Conservation (phyloP, 208 protist genomes). For the Leishmania turanica region DNA sequence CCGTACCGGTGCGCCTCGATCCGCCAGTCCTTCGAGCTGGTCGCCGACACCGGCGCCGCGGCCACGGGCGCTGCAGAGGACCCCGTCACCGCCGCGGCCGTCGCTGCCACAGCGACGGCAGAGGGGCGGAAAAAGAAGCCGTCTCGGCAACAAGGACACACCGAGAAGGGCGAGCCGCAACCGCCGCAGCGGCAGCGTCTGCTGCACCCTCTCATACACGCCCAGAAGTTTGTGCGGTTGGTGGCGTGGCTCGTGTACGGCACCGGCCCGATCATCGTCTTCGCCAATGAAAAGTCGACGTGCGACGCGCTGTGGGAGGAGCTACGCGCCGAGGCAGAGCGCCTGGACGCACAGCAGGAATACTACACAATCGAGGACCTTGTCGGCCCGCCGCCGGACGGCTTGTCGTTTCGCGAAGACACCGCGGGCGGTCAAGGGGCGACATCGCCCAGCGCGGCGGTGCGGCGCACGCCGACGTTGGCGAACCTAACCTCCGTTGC, state of each 20-base stretch:
- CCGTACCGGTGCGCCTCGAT: conserved; percentile 68
- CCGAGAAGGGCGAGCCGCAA: not conserved
- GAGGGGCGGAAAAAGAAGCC: not conserved
- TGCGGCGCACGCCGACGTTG: conserved; percentile 7
- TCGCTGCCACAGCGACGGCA: not conserved
- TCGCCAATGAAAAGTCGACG: conserved; percentile 73
- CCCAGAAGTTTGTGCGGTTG: conserved; percentile 75
- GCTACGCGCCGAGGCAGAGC: conserved; percentile 55
- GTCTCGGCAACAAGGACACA: conserved; percentile 5
- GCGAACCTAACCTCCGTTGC: conserved; percentile 66
- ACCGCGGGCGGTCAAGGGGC: not conserved
- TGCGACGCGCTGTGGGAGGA: conserved; percentile 77
- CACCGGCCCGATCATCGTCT: conserved; percentile 67
- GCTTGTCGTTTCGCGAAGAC: conserved; percentile 17
- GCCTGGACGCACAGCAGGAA: conserved; percentile 48
- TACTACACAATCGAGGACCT: conserved; percentile 44
- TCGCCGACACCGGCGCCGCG: conserved; percentile 22
- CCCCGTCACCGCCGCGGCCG: not conserved
- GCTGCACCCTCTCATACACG: conserved; percentile 49
- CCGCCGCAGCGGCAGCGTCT: conserved; percentile 23
- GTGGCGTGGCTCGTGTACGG: conserved; percentile 71
- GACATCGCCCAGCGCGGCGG: not conserved
- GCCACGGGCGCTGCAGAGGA: not conserved
- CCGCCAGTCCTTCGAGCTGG: conserved; percentile 73
- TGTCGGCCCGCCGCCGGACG: conserved; percentile 47